These are phyloP conservation scores for Claviceps monticola DNA, from an alignment of 2,329 filamentous ascomycete species.

Conservation along the genomic window DNA sequence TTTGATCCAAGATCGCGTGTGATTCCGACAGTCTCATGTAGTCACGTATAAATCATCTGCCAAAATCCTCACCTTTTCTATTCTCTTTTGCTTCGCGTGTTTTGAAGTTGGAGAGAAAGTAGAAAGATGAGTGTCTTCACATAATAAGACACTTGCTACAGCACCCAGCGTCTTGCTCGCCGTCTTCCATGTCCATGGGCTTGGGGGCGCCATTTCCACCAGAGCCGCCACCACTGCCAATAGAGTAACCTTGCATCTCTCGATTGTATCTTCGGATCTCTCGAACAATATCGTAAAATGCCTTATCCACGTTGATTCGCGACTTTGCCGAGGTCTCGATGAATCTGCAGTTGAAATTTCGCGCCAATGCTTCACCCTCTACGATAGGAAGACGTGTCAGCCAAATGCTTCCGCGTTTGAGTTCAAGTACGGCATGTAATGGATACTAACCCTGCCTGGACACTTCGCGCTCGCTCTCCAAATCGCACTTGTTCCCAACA, in stretches of 20 bases:
- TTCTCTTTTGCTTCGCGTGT: not conserved
- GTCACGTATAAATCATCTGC: not conserved
- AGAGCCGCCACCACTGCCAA: conserved; percentile 50
- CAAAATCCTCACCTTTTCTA: not conserved
- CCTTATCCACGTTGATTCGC: conserved; percentile 94
- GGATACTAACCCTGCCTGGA: conserved; percentile 65
- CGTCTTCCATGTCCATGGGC: conserved; percentile 70
- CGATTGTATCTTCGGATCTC: conserved; percentile 98
- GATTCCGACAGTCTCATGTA: not conserved
- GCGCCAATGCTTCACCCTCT: conserved; percentile 85
- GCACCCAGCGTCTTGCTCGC: conserved; percentile 58
- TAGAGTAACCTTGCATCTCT: conserved; percentile 82
- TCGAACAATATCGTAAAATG: conserved; percentile 95
- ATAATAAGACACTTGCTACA: conserved; percentile 80
- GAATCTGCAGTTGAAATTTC: conserved; percentile 89
- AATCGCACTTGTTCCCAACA: conserved; percentile 98
- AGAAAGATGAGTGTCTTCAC: conserved; percentile 33
- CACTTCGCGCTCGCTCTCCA: conserved; percentile 84
- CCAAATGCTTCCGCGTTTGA: not conserved
- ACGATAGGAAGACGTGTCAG: conserved; percentile 10
- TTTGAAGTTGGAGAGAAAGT: not conserved
- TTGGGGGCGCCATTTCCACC: conserved; percentile 46
- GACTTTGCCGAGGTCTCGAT: conserved; percentile 99
- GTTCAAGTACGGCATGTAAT: not conserved
- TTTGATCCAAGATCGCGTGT: not conserved